Percentiles rank a stretch among this genome's conserved stretches.
Conservation (phyloP, 257 asterid species). For the Solanum virginianum region DNA sequence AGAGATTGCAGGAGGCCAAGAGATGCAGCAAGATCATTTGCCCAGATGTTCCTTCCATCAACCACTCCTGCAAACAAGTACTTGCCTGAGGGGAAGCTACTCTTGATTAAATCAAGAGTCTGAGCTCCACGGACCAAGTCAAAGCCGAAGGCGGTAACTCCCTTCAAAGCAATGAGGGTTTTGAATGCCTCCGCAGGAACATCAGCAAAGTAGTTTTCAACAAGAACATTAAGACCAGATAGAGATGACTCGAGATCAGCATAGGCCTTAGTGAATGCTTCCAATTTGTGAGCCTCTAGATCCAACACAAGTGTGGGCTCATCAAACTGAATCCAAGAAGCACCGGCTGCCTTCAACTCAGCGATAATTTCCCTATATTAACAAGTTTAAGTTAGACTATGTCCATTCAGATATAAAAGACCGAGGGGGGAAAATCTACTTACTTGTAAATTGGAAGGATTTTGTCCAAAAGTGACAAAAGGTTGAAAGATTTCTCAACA, state of each 20-base stretch:
- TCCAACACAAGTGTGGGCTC: slow-evolving; percentile 45
- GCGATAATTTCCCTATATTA: slow-evolving; percentile 26
- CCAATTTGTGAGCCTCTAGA: slow-evolving; percentile 37
- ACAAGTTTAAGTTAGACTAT: neutral
- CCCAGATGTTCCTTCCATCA: slow-evolving; percentile 99
- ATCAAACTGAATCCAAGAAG: slow-evolving; percentile 36
- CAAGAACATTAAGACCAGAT: slow-evolving; percentile 34
- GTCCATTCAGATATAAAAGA: neutral
- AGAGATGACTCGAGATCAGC: slow-evolving; percentile 29
- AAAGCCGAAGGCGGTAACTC: slow-evolving; percentile 40
- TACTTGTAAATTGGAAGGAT: slow-evolving; percentile 44
- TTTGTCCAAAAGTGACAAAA: slow-evolving; percentile 35
- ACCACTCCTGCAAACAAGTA: slow-evolving; percentile 94
- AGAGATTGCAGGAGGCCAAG: slow-evolving; percentile 48
- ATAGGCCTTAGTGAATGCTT: slow-evolving; percentile 34
- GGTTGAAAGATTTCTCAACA: slow-evolving; percentile 29
- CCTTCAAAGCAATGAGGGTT: slow-evolving; percentile 34
- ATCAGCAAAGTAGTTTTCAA: slow-evolving; percentile 49
- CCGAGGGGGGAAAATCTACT: neutral
- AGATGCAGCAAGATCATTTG: slow-evolving; percentile 76
- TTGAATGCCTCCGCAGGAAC: slow-evolving; percentile 39
- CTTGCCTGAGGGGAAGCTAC: slow-evolving; percentile 79
- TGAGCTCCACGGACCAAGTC: slow-evolving; percentile 66
- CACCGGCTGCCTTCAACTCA: slow-evolving; percentile 41
- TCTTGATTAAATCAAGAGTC: slow-evolving; percentile 73